phyloP scores from a whole-genome alignment of 257 asterid genomes.

The Rauvolfia tetraphylla region DNA sequence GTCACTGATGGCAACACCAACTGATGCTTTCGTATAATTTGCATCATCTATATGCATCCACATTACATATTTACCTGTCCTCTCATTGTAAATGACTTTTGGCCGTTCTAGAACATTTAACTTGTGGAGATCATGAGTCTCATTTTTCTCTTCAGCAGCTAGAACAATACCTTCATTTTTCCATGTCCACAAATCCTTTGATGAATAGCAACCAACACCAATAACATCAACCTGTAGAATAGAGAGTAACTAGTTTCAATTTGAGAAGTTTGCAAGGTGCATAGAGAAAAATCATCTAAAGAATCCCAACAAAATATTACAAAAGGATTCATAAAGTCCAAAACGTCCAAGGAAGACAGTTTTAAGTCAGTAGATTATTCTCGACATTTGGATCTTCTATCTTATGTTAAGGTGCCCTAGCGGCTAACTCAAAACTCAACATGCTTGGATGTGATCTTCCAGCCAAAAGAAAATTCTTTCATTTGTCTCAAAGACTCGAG shows the following conservation, averaged over 20 bases:
- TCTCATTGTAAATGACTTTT: constrained; percentile 81
- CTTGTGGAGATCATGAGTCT: constrained; percentile 80
- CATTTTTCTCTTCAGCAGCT: constrained; percentile 60
- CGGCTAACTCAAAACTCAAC: neutral
- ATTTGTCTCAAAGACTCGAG: neutral
- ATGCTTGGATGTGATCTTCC: neutral
- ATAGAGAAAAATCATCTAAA: neutral
- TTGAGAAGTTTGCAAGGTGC: neutral
- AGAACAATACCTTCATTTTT: constrained; percentile 90
- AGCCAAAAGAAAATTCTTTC: neutral
- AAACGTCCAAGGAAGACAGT: neutral
- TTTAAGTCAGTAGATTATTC: neutral
- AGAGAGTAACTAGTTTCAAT: neutral
- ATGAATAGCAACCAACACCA: constrained; percentile 96
- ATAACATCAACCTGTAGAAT: constrained; percentile 79
- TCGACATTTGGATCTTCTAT: neutral
- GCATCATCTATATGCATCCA: constrained; percentile 97
- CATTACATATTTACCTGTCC: constrained; percentile 69
- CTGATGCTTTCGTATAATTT: constrained; percentile 90
- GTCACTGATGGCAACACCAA: constrained; percentile 69
- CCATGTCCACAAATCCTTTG: constrained; percentile 94
- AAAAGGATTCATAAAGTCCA: neutral
- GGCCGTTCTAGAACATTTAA: constrained; percentile 92
- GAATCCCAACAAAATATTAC: neutral
- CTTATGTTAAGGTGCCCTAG: neutral